These are phyloP conservation scores for Teunomyces barrocoloradensis DNA, from an alignment of 805 yeast species.

Conservation along the genomic window DNA sequence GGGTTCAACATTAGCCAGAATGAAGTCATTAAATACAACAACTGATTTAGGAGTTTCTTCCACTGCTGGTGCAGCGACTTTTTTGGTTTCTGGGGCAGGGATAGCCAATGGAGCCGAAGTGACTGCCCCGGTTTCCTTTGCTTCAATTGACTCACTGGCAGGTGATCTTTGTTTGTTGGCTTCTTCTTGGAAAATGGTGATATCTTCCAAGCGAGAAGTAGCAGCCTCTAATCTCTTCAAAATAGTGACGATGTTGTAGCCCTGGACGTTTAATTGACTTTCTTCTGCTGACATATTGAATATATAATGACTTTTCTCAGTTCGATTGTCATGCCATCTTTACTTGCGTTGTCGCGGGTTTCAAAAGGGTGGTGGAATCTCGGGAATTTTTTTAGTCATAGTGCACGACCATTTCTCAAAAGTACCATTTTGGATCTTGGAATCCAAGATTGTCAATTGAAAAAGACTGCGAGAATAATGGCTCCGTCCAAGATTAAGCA, in stretches of 20 bases:
- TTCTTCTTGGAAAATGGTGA: slow-evolving; percentile 74
- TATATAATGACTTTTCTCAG: background rate
- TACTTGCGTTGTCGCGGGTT: background rate
- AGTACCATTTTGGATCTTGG: background rate
- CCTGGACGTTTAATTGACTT: slow-evolving; percentile 59
- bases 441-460: no score
- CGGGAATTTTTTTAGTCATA: background rate
- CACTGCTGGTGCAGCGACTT: slow-evolving; percentile 12
- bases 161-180: slow-evolving; percentile 28
- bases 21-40: slow-evolving; percentile 52
- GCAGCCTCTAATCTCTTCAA: slow-evolving; percentile 80
- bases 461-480: slow-evolving; percentile 3
- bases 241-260: slow-evolving; percentile 83
- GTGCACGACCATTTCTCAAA: background rate
- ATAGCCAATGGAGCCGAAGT: slow-evolving; percentile 11
- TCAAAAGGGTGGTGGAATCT: background rate
- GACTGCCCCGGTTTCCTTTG: background rate
- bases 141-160: background rate
- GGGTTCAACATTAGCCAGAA: slow-evolving; percentile 55
- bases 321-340: background rate
- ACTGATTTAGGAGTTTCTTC: slow-evolving; percentile 43
- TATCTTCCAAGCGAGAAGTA: slow-evolving; percentile 87
- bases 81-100: slow-evolving; percentile 7
- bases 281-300: slow-evolving; percentile 36
- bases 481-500: slow-evolving; percentile 9